These are phyloP conservation scores for Pisolithus thermaeus DNA, from an alignment of 1,284 basidiomycete species.

Conservation along the genomic window DNA sequence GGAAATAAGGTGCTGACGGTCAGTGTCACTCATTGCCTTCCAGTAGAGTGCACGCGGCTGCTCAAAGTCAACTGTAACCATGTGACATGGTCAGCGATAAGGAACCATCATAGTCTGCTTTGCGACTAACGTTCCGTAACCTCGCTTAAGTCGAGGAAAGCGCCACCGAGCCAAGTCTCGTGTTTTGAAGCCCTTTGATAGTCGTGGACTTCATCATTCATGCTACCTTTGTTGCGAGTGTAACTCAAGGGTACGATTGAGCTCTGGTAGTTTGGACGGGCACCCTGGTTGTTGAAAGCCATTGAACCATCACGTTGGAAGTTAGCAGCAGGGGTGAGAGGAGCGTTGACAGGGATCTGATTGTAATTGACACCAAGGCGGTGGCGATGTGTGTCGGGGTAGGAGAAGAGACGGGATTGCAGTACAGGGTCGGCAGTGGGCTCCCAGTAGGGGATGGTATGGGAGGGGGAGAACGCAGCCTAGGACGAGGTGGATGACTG, in stretches of 20 bases:
- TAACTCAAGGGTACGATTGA: constrained; percentile 61
- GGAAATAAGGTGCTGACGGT: constrained; percentile 64
- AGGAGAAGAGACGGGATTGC: constrained; percentile 91
- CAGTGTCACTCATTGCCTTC: constrained; percentile 71
- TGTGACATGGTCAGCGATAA: constrained; percentile 1
- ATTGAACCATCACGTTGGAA: constrained; percentile 80
- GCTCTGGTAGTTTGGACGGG: constrained; percentile 83
- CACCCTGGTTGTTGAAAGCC: constrained; percentile 74
- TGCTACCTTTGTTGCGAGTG: constrained; percentile 31
- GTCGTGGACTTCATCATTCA: constrained; percentile 36
- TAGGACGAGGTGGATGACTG: constrained; percentile 29
- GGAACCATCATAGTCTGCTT: background rate
- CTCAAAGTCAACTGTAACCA: constrained; percentile 74
- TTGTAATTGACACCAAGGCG: constrained; percentile 83
- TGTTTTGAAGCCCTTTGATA: constrained; percentile 44
- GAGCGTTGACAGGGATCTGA: constrained; percentile 87
- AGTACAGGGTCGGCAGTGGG: constrained; percentile 86
- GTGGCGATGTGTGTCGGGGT: constrained; percentile 92
- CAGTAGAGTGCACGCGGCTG: constrained; percentile 79
- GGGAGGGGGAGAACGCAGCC: constrained; percentile 82
- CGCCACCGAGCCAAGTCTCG: constrained; percentile 71
- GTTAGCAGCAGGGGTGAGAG: constrained; percentile 69
- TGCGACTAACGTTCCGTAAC: constrained; percentile 71
- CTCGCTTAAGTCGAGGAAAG: constrained; percentile 69
- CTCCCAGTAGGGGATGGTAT: constrained; percentile 84